Base-by-base conservation (phyloP, 108 stramenopile genomes). In the Cyclotella cryptica region DNA sequence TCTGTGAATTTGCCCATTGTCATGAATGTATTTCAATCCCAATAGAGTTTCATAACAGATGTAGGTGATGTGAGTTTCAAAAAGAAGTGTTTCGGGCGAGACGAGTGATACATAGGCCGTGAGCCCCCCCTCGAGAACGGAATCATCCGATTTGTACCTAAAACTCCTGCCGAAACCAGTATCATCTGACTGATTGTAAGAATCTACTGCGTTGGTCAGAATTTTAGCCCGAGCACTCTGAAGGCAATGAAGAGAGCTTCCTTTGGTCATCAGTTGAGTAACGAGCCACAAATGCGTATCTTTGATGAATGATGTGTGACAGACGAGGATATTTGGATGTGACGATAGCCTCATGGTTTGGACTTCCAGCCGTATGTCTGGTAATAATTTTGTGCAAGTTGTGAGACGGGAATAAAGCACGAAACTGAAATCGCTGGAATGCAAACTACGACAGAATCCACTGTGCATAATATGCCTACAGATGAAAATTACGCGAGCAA, bases 21-120 rank as follows among this genome's bases (percentile, higher is more conserved):
- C 91, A 62, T 98, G 98, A 64, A 98, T 96, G 83, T 98, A 98
- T 69, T 93, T 88, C 19, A 98, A 79, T 7, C 96, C 98, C 59
- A 93, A 58, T 0, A 98, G 75, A 0, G 96, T 93, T 83, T 97
- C 88, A 66, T 95, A 88, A 62, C 98, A 75, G 66, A 98, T 95
- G 77, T 96, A 98, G 15, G 89, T 82, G 39, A 93, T 92, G 68
- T 92, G 92, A 26, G 75, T 49, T 78, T 92, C 92, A 78, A 93
- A 87, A n/a, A 57, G 40, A 21, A 80, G 67, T 22, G 67, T 18
- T 46, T 69, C 67, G 4, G 80, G 80, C 14, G 53, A 35, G 14
- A 81, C 65, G 21, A 81, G 66, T 40, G 71, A 69, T 15, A 73
- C 26, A 59, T 70, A 69, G 29, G 72, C 68, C 10, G 80, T 64